Evolutionary conservation across 805 yeast species (phyloP).

Genomic region (Teunomyces aglyptinius): DNA sequence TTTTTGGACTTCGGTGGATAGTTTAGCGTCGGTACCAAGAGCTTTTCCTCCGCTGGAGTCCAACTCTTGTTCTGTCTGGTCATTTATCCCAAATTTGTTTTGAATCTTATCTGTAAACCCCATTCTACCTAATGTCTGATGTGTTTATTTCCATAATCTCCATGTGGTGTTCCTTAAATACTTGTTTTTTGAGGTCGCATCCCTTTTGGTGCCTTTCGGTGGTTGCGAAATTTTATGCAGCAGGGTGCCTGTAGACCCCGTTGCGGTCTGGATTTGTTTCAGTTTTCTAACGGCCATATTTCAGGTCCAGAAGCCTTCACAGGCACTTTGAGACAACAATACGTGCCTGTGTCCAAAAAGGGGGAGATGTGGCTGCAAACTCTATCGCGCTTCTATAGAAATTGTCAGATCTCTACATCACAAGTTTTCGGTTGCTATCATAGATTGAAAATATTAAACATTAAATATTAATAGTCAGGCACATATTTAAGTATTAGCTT

Average conservation of each 20-base stretch:
- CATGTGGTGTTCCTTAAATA: neutral
- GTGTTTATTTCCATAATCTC: neutral
- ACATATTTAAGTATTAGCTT: neutral
- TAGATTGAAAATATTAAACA: neutral
- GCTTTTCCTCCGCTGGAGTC: constrained; percentile 32
- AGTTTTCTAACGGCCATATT: neutral
- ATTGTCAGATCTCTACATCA: no score
- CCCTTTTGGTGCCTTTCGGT: neutral
- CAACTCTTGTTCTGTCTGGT: constrained; percentile 20
- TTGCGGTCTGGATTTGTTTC: neutral
- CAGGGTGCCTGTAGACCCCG: neutral
- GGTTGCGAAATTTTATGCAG: constrained; percentile 1
- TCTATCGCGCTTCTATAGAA: no score
- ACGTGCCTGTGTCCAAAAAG: neutral
- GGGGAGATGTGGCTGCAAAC: neutral
- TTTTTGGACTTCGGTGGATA: constrained; percentile 25
- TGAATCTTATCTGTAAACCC: constrained; percentile 38
- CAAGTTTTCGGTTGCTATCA: no score
- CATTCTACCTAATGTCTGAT: constrained; percentile 18
- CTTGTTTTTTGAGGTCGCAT: neutral
- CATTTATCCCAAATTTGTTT: constrained; percentile 25
- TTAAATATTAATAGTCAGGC: neutral
- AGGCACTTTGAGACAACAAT: neutral
- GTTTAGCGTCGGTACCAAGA: constrained; percentile 24
- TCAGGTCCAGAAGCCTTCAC: neutral